Base-by-base conservation (phyloP, 768 basidiomycete genomes). In the Boletus sensibilis region DNA sequence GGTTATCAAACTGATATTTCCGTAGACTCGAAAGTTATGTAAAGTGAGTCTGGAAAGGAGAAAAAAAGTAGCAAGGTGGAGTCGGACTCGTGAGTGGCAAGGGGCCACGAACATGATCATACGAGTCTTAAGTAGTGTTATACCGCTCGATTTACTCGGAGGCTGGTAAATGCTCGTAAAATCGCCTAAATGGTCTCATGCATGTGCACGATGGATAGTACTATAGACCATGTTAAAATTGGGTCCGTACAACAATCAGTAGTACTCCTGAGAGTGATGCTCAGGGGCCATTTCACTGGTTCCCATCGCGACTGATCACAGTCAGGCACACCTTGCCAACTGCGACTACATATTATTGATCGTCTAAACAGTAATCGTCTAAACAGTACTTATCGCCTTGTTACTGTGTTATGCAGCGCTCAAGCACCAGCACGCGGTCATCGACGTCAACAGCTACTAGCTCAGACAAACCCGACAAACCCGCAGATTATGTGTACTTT, bases 401-500 rank as follows among this genome's bases (percentile, higher is more conserved):
- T 34, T 6, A 21, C 40, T 37, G 54, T 50, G 52, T 27, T 27
- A 71, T 71, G 69, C 71, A 71, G 48, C 71, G 71, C 54, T 63
- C 69, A 23, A 70, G 67, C 49, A 70, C 60, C 37, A 68, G 61
- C 61, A 73, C 68, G 48, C 63, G 65, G 45, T 53, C 69, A 42
- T 69, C 64, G 21, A 53, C 62, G 34, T 60, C 67, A 18, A 51
- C 66, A 31, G 33, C 61, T 18, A 47, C 61, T 50, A 70, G 53
- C 52, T 55, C 74, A 14, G 66, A 67, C 34, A 79, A 80, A 63
- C 75, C 76, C 13, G 66, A 67, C 34, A 79, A 80, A 63, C 75
- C 76, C 13, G 67, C 75, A 73, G 94, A 95, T 70, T 92, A 91
- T 77, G 93, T 97, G 47, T 92, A 91, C 75, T 99, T 99, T 72